Conservation (phyloP, 2,329 filamentous ascomycete species). For the Diaporthe ilicicola region DNA sequence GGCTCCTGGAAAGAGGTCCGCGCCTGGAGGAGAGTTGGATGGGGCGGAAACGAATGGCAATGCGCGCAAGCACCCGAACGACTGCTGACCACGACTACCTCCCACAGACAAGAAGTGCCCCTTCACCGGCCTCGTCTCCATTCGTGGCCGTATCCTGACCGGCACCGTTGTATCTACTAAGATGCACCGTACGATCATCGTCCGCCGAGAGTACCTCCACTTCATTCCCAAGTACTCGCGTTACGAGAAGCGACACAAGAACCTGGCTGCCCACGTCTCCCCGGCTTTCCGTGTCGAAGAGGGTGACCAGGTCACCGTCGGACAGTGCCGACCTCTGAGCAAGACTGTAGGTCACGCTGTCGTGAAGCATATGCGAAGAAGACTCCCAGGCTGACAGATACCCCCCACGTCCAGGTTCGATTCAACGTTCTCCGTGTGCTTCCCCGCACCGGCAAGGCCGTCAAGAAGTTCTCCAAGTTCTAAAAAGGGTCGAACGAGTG, state of each 20-base stretch:
- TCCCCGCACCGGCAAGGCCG: constrained; percentile 94
- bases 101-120: constrained; percentile 99
- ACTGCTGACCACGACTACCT: constrained; percentile 33
- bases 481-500: constrained; percentile 61
- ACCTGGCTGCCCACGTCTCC: constrained; percentile 98
- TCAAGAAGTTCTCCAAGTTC: constrained; percentile 99
- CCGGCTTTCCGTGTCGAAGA: constrained; percentile 99
- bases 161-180: constrained; percentile 99
- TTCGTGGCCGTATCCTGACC: constrained; percentile 99
- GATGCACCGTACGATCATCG: constrained; percentile 99
- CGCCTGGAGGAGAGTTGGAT: not conserved
- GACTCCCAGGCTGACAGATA: constrained; percentile 32
- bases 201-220: constrained; percentile 99
- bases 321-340: constrained; percentile 98
- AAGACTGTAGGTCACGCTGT: constrained; percentile 86
- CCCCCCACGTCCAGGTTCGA: constrained; percentile 71
- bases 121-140: constrained; percentile 98
- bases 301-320: constrained; percentile 98
- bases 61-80: not conserved
- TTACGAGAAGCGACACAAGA: constrained; percentile 99
- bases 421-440: constrained; percentile 99
- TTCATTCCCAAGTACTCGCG: constrained; percentile 99
- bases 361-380: not conserved
- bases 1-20: not conserved
- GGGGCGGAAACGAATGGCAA: not conserved